Evolutionary conservation across 2,329 filamentous ascomycete genomes (phyloP).

Genomic region (Rhynchosporium graminicola): DNA sequence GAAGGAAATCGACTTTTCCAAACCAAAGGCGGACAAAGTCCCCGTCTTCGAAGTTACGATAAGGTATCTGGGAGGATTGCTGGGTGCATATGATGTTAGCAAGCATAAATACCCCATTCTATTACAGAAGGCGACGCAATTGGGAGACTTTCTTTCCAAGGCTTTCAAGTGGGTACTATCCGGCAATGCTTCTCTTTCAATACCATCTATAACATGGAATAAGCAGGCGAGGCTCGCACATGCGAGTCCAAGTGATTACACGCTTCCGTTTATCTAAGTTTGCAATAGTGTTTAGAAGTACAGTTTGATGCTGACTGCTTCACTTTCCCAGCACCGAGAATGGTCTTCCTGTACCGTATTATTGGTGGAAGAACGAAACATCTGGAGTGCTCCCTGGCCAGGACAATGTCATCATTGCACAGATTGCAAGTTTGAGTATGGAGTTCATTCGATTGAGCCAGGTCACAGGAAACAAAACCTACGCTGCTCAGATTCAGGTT

Average conservation of each 20-base stretch:
- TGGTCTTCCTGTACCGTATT: conserved; percentile 18
- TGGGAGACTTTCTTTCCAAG: conserved; percentile 40
- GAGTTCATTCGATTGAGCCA: conserved; percentile 67
- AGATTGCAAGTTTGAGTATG: conserved; percentile 47
- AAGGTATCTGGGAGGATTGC: conserved; percentile 43
- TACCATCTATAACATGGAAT: not conserved
- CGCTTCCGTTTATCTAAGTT: not conserved
- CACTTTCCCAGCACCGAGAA: conserved; percentile 44
- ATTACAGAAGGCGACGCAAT: conserved; percentile 36
- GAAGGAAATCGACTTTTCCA: conserved; percentile 53
- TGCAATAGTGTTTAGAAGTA: not conserved
- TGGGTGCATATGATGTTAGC: conserved; percentile 43
- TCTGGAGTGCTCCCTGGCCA: conserved; percentile 2
- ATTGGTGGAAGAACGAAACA: conserved; percentile 14
- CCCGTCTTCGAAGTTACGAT: conserved; percentile 46
- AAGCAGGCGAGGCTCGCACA: not conserved
- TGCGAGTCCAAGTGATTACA: not conserved
- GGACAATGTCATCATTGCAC: conserved; percentile 15
- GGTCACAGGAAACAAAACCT: conserved; percentile 59
- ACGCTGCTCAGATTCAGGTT: conserved; percentile 60
- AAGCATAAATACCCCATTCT: conserved; percentile 34
- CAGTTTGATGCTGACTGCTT: not conserved
- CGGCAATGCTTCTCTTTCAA: not conserved
- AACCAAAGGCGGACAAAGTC: conserved; percentile 26
- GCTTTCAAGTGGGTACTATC: conserved; percentile 45